These are phyloP conservation scores for Malus asiatica DNA, from an alignment of 306 rosid species.

Conservation along the genomic window DNA sequence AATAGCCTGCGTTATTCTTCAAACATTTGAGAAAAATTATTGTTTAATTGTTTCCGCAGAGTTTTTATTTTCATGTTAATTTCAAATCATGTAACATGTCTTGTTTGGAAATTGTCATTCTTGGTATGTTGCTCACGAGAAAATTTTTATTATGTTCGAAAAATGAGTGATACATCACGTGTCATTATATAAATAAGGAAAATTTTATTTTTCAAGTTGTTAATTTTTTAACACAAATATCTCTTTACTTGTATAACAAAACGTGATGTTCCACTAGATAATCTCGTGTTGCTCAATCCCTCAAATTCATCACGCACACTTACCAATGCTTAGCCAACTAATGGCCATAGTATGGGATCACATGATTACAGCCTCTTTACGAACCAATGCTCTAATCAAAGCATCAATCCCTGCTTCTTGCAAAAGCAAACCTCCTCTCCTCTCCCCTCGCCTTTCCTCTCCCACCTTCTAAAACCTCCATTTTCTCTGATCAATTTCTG, in stretches of 20 bases:
- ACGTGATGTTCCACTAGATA: too few relatives aligned
- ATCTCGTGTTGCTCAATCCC: neutral
- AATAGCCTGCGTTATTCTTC: too few relatives aligned
- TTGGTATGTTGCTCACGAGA: neutral
- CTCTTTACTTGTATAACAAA: fast-evolving
- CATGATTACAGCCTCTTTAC: neutral
- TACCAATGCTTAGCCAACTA: neutral
- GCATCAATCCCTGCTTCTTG: neutral
- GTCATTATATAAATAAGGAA: too few relatives aligned
- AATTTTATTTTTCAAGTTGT: too few relatives aligned
- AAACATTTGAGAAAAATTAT: too few relatives aligned
- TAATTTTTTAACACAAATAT: too few relatives aligned
- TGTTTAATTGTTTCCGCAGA: neutral
- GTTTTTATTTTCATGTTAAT: too few relatives aligned
- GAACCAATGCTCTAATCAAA: too few relatives aligned
- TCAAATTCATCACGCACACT: neutral
- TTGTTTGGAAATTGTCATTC: too few relatives aligned
- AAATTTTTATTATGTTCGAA: too few relatives aligned
- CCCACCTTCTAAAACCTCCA: neutral
- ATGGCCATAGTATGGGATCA: neutral
- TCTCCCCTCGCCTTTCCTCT: neutral
- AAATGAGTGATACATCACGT: too few relatives aligned
- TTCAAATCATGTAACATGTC: too few relatives aligned
- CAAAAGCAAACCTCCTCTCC: neutral
- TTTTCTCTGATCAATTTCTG: neutral